A percentile compares a stretch with the other conserved stretches of the same genome.
Conservation (phyloP, 2,329 filamentous ascomycete species). For the Ascochyta lentis region DNA sequence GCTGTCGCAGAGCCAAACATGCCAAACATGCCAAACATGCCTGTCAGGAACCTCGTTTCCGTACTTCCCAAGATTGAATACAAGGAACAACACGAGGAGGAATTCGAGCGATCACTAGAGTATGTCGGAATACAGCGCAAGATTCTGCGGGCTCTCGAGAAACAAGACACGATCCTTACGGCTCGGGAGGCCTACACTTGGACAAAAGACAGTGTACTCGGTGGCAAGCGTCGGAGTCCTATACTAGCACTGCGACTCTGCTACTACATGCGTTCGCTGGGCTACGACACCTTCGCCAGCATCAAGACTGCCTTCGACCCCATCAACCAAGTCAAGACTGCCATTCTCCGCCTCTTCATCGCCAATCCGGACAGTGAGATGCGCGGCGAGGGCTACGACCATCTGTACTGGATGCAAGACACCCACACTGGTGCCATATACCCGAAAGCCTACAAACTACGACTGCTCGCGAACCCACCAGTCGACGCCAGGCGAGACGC, state of each 20-base stretch:
- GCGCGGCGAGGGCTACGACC: slow-evolving; percentile 1
- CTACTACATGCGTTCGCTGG: slow-evolving; percentile 42
- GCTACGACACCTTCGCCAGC: slow-evolving; percentile 30
- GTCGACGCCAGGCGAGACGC: neutral
- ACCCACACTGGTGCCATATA: slow-evolving; percentile 1
- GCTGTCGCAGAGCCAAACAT: neutral
- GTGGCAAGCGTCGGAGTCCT: neutral
- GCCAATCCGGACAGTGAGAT: slow-evolving; percentile 10
- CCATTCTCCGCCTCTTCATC: slow-evolving; percentile 21
- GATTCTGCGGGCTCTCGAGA: slow-evolving; percentile 22
- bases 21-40: neutral
- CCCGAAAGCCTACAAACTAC: neutral
- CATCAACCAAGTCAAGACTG: neutral
- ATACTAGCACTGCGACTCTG: slow-evolving; percentile 34
- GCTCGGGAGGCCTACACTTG: slow-evolving; percentile 18
- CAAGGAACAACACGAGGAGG: slow-evolving; percentile 24
- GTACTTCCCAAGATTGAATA: slow-evolving; percentile 23
- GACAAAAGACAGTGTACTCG: slow-evolving; percentile 22
- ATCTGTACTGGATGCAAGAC: slow-evolving; percentile 32
- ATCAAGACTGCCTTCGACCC: slow-evolving; percentile 5
- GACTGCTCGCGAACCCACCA: neutral
- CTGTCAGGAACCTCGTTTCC: slow-evolving; percentile 14
- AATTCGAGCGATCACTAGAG: slow-evolving; percentile 15
- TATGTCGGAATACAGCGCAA: slow-evolving; percentile 28
- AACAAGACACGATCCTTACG: slow-evolving; percentile 22